phyloP scores from a whole-genome alignment of 2,329 filamentous ascomycete genomes.

The Penicillium verrucosum region DNA sequence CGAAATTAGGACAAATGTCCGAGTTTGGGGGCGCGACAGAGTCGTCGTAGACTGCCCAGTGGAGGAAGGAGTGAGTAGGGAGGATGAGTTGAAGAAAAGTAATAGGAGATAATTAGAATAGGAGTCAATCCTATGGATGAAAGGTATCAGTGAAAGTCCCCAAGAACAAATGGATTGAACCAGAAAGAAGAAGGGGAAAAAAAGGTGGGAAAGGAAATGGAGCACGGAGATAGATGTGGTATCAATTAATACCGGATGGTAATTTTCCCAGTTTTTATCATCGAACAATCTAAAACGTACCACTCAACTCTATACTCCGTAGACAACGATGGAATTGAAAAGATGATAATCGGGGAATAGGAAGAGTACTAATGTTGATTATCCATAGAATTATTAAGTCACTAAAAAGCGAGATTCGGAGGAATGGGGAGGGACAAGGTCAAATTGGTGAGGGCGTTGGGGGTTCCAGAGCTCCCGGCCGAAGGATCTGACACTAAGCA shows the following conservation, averaged over 20 bases:
- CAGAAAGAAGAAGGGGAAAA: conserved; percentile 16
- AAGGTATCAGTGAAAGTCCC: conserved; percentile 11
- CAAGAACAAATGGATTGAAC: conserved; percentile 3
- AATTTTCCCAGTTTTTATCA: conserved; percentile 10
- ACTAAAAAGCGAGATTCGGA: background rate
- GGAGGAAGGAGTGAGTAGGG: conserved; percentile 5
- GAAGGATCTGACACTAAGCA: conserved; percentile 3
- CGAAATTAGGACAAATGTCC: conserved; percentile 19
- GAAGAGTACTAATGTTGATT: background rate
- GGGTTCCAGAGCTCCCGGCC: conserved; percentile 9
- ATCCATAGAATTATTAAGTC: background rate
- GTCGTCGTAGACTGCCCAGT: conserved; percentile 15
- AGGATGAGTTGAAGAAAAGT: conserved; percentile 9
- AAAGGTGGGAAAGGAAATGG: conserved; percentile 25
- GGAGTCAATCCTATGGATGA: conserved; percentile 18
- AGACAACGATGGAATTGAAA: background rate
- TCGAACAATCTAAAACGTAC: background rate
- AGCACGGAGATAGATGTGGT: conserved; percentile 14
- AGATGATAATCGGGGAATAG: background rate
- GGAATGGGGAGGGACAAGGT: conserved; percentile 1
- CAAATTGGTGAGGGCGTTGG: conserved; percentile 11
- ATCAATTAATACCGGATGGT: conserved; percentile 17
- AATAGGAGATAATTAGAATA: conserved; percentile 13
- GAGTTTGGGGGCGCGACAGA: conserved; percentile 16
- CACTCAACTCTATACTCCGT: background rate